A percentile compares a stretch with the other conserved stretches of the same genome.
Evolutionary conservation across 2,329 filamentous ascomycete genomes (phyloP).

Genomic region (Botrytis galanthina): DNA sequence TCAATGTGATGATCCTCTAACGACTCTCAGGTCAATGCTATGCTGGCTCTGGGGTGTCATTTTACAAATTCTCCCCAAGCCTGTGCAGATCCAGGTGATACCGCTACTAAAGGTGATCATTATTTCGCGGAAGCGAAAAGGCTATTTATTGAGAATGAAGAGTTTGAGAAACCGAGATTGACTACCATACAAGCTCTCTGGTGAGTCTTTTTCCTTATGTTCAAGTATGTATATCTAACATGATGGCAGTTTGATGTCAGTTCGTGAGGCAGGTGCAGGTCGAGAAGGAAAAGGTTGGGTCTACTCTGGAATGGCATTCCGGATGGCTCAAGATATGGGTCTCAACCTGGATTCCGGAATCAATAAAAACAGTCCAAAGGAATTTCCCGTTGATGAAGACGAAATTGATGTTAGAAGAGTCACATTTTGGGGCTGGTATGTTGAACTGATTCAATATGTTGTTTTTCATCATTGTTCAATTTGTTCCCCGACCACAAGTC

Average conservation of each 20-base stretch:
- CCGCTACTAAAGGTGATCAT: slow-evolving; percentile 86
- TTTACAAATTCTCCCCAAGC: slow-evolving; percentile 78
- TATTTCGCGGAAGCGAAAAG: slow-evolving; percentile 94
- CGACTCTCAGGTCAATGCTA: slow-evolving; percentile 84
- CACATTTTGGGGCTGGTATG: slow-evolving; percentile 82
- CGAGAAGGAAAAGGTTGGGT: slow-evolving; percentile 96
- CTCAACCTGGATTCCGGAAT: slow-evolving; percentile 80
- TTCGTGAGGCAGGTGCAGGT: slow-evolving; percentile 90
- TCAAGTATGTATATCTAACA: not conserved
- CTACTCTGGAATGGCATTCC: slow-evolving; percentile 96
- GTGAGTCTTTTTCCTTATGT: slow-evolving; percentile 41
- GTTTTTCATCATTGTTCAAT: not conserved
- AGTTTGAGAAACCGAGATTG: slow-evolving; percentile 84
- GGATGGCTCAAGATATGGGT: slow-evolving; percentile 93
- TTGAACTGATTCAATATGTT: not conserved
- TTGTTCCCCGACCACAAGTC: not conserved
- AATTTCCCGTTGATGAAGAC: slow-evolving; percentile 61
- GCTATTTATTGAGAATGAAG: slow-evolving; percentile 84
- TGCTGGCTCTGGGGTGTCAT: slow-evolving; percentile 89
- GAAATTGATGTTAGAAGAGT: slow-evolving; percentile 87
- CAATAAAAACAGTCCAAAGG: slow-evolving; percentile 48
- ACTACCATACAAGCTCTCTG: slow-evolving; percentile 92
- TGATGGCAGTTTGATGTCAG: slow-evolving; percentile 64
- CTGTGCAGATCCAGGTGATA: slow-evolving; percentile 68
- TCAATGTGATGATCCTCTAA: slow-evolving; percentile 60